Base-by-base conservation (phyloP, 2,329 filamentous ascomycete species). In the Colletotrichum spinosum region DNA sequence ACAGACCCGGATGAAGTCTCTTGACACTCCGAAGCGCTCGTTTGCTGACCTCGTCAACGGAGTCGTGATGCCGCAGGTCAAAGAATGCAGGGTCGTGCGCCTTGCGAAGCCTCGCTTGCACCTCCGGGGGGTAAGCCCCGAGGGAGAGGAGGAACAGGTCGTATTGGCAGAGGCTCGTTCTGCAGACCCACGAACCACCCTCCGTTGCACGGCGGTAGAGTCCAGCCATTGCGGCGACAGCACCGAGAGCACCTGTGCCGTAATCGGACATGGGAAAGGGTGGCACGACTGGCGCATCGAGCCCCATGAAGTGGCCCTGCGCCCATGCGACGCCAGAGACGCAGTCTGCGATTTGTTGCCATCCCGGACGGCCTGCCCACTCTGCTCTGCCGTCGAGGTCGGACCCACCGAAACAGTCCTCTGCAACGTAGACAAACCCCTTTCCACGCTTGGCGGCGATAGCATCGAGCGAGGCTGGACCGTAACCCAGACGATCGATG, bases 341-440 rank as follows among this genome's bases (percentile, higher is more conserved):
- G 60, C 84, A 87, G 73, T 90, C 88, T 38, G 86, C 86, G 57
- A 88, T 88, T 70, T 88, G 86, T 70, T 88, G 88, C 88, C 88
- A 90, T 12, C 88, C 88, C 10, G 87, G 83, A 11, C 87, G 80
- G 35, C 76, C 77, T 1, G 84, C 81, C 87, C 87, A 90, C 62
- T 86, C 85, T 2, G 69, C 69, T 10, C 58, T 52, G 13, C 72
- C 71, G 6, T 69, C 72, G 34, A 70, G 58, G 33, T 84, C 86
- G 37, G 83, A 78, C 39, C 86, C 86, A 3, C 88, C 88, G 68
- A 90, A 90, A 71, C 88, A 90, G 72, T 90, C 86, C 71, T 90
- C 88, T 35, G 83, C 81, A 6, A 89, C 84, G 70, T 89, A 89
- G 11, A 90, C 80, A 42, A 88, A 84, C 15, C 88, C 88, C 69